A percentile compares a stretch with the other conserved stretches of the same genome.
phyloP scores from a whole-genome alignment of 441 rosid species.

The Sinapis alba region DNA sequence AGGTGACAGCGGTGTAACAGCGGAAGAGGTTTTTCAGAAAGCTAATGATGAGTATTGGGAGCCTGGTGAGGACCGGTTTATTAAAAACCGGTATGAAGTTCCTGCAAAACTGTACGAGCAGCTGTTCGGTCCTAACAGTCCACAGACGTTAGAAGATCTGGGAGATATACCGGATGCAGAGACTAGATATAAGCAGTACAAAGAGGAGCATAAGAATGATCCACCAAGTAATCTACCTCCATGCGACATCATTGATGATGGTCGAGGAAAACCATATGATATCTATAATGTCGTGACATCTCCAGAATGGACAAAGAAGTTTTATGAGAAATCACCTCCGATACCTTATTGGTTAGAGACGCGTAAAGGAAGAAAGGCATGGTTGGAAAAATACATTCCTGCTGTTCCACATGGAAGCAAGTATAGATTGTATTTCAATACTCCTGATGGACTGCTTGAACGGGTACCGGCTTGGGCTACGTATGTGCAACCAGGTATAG shows the following conservation, averaged over 20 bases:
- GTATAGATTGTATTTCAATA: slow-evolving; percentile 91
- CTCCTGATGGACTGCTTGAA: slow-evolving; percentile 89
- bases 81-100: slow-evolving; percentile 75
- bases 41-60: slow-evolving; percentile 98
- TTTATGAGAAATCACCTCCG: slow-evolving; percentile 73
- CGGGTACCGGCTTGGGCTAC: slow-evolving; percentile 99
- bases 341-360: slow-evolving; percentile 92
- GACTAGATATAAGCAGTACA: slow-evolving; percentile 78
- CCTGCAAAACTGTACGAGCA: slow-evolving; percentile 95
- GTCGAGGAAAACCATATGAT: slow-evolving; percentile 82
- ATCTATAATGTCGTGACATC: slow-evolving; percentile 54
- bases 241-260: slow-evolving; percentile 74
- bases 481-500: slow-evolving; percentile 86
- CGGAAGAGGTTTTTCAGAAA: slow-evolving; percentile 75
- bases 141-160: slow-evolving; percentile 82
- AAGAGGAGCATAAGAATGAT: slow-evolving; percentile 87
- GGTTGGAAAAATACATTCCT: slow-evolving; percentile 85
- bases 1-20: slow-evolving; percentile 81
- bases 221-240: slow-evolving; percentile 92
- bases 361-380: slow-evolving; percentile 94
- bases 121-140: slow-evolving; percentile 93
- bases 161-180: slow-evolving; percentile 84
- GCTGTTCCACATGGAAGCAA: slow-evolving; percentile 93
- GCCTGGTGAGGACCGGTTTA: slow-evolving; percentile 90
- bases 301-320: slow-evolving; percentile 73